A percentile compares a stretch with the other conserved stretches of the same genome.
These are phyloP conservation scores for Solanum sitiens DNA, from an alignment of 257 asterid genomes.

Conservation along the genomic window DNA sequence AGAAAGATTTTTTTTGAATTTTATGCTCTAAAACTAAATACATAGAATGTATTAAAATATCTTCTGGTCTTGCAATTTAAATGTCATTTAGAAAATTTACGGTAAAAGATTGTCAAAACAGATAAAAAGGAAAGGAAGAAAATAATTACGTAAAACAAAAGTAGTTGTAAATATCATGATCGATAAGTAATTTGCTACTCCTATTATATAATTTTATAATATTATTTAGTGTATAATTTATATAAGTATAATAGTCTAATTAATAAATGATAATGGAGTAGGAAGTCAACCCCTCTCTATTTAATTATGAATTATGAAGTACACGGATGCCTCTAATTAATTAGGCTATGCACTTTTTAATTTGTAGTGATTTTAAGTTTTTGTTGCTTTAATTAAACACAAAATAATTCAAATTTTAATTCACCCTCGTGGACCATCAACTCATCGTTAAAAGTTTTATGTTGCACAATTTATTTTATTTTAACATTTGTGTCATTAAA, in stretches of 20 bases:
- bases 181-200: background rate
- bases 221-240: background rate
- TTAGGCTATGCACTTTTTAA: background rate
- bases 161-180: background rate
- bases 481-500: background rate
- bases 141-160: no score
- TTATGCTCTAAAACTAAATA: no score
- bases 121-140: no score
- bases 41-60: no score
- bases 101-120: no score
- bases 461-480: background rate
- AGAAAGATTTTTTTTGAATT: no score
- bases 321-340: background rate
- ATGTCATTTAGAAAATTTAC: no score
- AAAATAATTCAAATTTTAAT: background rate
- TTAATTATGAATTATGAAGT: background rate
- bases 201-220: background rate
- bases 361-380: background rate
- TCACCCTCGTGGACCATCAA: background rate
- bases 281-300: background rate
- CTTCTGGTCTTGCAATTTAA: background rate
- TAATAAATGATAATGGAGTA: background rate
- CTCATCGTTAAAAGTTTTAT: background rate
- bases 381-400: background rate
- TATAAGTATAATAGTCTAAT: background rate